Percentiles rank a stretch among this genome's conserved stretches.
Evolutionary conservation across 164 flowering plant species (phyloP).

Genomic region (Chimonanthus praecox): DNA sequence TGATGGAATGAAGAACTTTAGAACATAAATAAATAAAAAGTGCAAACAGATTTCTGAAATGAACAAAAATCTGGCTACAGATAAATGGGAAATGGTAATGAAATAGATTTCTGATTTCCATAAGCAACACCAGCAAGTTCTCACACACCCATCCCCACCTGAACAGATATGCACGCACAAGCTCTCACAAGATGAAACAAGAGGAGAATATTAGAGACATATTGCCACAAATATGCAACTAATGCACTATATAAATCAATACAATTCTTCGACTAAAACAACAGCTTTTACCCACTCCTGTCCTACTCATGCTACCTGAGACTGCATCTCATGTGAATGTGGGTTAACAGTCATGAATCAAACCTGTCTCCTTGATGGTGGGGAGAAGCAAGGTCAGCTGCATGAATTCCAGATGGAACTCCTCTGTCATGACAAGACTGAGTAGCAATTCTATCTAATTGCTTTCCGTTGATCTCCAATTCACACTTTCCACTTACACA

Average conservation of each 20-base stretch:
- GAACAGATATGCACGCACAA: not conserved
- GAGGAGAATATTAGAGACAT: not conserved
- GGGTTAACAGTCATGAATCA: not conserved
- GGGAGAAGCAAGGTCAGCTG: conserved; percentile 16
- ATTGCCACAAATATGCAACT: not conserved
- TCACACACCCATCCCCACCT: not conserved
- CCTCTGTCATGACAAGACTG: conserved; percentile 20
- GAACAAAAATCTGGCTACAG: no score
- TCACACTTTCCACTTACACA: conserved; percentile 25
- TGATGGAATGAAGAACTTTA: not conserved
- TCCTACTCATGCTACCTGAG: not conserved
- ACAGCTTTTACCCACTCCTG: not conserved
- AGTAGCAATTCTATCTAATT: conserved; percentile 10
- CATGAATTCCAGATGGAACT: conserved; percentile 15
- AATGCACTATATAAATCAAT: not conserved
- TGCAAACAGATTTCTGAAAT: not conserved
- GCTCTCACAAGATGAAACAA: not conserved
- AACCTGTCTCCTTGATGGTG: conserved; percentile 39
- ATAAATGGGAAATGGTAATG: no score
- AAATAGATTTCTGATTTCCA: no score
- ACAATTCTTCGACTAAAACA: not conserved
- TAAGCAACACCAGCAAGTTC: not conserved
- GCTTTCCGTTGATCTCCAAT: conserved; percentile 29
- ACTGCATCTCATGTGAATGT: not conserved
- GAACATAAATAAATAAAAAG: no score